phyloP scores from a whole-genome alignment of 192 early-diverging fungal genomes.

The Coemansia sp. region DNA sequence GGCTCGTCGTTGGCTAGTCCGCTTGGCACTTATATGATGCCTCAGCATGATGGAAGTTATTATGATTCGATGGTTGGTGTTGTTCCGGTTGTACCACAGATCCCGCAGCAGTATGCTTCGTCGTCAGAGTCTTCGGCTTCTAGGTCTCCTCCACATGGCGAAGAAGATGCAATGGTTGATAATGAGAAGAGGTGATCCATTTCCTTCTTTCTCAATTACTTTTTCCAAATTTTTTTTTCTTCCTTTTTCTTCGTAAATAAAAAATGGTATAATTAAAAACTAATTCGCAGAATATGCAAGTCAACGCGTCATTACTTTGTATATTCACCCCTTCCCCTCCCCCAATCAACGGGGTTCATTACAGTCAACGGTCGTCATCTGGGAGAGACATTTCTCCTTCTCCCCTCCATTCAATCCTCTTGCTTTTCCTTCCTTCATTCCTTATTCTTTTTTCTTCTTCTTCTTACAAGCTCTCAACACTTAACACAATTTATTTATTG shows the following conservation, averaged over 20 bases:
- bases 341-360: neutral
- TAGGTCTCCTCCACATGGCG: conserved; percentile 13
- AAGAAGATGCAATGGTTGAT: neutral
- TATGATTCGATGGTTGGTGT: neutral
- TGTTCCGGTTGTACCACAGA: conserved; percentile 10
- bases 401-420: too few species aligned
- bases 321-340: neutral
- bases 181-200: conserved; percentile 24
- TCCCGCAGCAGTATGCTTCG: conserved; percentile 25
- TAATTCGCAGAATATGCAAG: too few species aligned
- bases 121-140: too few species aligned
- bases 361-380: neutral
- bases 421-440: too few species aligned
- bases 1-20: conserved; percentile 23
- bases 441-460: too few species aligned
- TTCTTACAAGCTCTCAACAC: neutral
- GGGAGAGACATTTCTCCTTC: neutral
- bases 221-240: neutral
- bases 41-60: conserved; percentile 21
- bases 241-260: neutral
- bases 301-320: neutral
- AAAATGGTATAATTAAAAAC: too few species aligned
- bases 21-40: conserved; percentile 9
- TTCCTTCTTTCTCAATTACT: too few species aligned
- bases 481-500: neutral